Evolutionary conservation across 208 protist species (phyloP).

Genomic region (Crithidia expoeki): DNA sequence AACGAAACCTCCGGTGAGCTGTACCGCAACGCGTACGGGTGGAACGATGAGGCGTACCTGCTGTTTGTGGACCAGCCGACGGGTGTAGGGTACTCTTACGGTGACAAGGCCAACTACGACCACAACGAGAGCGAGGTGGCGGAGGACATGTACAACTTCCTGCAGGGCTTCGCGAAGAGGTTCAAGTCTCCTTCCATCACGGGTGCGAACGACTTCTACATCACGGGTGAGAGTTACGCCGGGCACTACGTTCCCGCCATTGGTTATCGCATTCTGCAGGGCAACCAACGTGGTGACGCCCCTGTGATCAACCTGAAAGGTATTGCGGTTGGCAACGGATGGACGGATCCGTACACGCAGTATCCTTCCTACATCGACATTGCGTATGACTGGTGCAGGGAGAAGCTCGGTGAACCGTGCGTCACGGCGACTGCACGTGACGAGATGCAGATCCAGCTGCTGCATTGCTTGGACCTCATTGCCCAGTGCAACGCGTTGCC

Average conservation of each 20-base stretch:
- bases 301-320: conserved; percentile 56
- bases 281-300: conserved; percentile 31
- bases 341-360: too few relatives aligned
- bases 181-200: conserved; percentile 42
- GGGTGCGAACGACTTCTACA: conserved; percentile 59
- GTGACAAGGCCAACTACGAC: conserved; percentile 48
- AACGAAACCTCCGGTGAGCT: conserved; percentile 47
- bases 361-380: too few relatives aligned
- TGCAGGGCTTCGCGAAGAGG: conserved; percentile 53
- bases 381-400: too few relatives aligned
- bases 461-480: conserved; percentile 52
- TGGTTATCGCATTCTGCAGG: conserved; percentile 41
- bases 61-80: conserved; percentile 92
- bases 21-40: conserved; percentile 75
- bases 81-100: conserved; percentile 87
- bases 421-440: too few relatives aligned
- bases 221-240: conserved; percentile 84
- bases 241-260: conserved; percentile 77
- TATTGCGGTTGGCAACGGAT: too few relatives aligned
- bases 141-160: conserved; percentile 88
- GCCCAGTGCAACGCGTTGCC: conserved; percentile 32
- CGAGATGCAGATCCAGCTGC: conserved; percentile 51
- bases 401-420: too few relatives aligned
- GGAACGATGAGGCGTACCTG: conserved; percentile 81
- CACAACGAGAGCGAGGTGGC: conserved; percentile 71